Conservation (phyloP, 2,329 filamentous ascomycete species). For the Claviceps sorghi region DNA sequence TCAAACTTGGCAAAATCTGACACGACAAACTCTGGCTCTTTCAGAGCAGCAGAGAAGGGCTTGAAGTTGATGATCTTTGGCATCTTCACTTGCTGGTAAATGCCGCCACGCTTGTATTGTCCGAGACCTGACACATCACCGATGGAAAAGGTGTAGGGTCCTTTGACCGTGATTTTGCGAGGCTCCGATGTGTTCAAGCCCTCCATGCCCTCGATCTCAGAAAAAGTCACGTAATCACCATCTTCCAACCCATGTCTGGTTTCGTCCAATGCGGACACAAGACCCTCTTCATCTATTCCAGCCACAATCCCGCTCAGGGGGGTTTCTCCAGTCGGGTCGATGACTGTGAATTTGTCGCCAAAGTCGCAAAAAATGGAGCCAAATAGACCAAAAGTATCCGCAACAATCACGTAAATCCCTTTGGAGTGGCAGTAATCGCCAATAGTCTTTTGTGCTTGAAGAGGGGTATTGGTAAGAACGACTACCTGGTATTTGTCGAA, state of each 20-base stretch:
- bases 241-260: constrained; percentile 90
- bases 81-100: constrained; percentile 97
- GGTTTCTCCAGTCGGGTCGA: constrained; percentile 82
- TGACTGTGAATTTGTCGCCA: constrained; percentile 79
- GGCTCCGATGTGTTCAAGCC: constrained; percentile 69
- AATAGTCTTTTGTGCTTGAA: constrained; percentile 68
- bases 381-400: constrained; percentile 87
- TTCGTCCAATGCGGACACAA: constrained; percentile 89
- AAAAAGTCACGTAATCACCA: constrained; percentile 91
- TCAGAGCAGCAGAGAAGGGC: constrained; percentile 59
- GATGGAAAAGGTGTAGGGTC: constrained; percentile 93
- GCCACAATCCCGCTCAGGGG: constrained; percentile 79
- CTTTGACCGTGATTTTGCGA: constrained; percentile 84
- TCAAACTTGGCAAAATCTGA: constrained; percentile 98
- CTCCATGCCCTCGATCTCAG: constrained; percentile 87
- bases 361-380: constrained; percentile 96
- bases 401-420: constrained; percentile 75
- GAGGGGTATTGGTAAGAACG: constrained; percentile 71
- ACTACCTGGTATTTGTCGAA: constrained; percentile 87
- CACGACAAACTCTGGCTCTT: constrained; percentile 76
- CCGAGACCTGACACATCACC: constrained; percentile 81
- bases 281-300: constrained; percentile 72
- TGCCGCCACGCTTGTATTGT: constrained; percentile 72
- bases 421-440: constrained; percentile 91
- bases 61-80: constrained; percentile 87